Percentiles rank a stretch among this genome's conserved stretches.
Evolutionary conservation across 2,329 filamentous ascomycete genomes (phyloP).

Genomic region (Pyricularia grisea): DNA sequence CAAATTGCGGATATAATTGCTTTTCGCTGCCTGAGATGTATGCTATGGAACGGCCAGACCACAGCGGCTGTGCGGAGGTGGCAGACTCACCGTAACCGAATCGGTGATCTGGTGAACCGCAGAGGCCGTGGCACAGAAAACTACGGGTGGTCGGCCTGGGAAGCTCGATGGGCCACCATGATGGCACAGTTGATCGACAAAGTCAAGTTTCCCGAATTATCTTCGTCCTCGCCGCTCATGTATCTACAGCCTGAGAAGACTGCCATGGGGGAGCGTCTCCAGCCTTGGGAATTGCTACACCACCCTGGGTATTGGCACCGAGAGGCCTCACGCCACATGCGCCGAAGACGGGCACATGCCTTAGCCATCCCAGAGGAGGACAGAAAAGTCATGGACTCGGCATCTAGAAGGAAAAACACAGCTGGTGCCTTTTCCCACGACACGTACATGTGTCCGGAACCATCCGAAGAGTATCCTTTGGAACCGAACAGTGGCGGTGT

Average conservation of each 20-base stretch:
- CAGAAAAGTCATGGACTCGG: constrained; percentile 37
- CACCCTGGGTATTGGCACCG: constrained; percentile 61
- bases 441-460: constrained; percentile 57
- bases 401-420: constrained; percentile 34
- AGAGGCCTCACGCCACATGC: constrained; percentile 46
- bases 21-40: constrained; percentile 71
- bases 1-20: constrained; percentile 73
- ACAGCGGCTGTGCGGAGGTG: constrained; percentile 73
- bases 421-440: constrained; percentile 51
- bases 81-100: constrained; percentile 65
- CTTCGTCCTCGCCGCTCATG: constrained; percentile 30
- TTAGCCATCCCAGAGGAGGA: constrained; percentile 50
- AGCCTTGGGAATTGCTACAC: constrained; percentile 55
- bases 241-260: constrained; percentile 50
- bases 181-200: constrained; percentile 54
- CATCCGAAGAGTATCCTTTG: constrained; percentile 49
- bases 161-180: constrained; percentile 59
- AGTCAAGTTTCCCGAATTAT: constrained; percentile 39
- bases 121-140: constrained; percentile 77
- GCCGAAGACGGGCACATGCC: constrained; percentile 42
- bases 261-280: constrained; percentile 45
- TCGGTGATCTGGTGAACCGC: constrained; percentile 69
- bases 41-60: constrained; percentile 72
- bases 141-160: constrained; percentile 93
- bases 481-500: constrained; percentile 26